phyloP scores from a whole-genome alignment of 306 rosid species.

The Dryas drummondii region DNA sequence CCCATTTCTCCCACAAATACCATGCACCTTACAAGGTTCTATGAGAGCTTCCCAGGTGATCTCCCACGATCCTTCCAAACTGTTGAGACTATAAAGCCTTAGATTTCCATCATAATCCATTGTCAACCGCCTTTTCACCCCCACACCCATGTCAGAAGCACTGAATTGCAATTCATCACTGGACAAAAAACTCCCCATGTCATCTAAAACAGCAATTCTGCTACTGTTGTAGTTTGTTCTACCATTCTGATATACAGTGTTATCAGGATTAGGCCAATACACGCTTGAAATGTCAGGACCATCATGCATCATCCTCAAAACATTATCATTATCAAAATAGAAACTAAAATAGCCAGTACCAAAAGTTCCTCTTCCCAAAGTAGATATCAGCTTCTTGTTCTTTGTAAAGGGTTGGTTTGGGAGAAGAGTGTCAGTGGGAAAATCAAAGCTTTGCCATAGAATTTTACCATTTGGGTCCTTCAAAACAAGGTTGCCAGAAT shows the following conservation, averaged over 20 bases:
- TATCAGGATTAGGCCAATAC: conserved; percentile 29
- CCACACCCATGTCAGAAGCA: conserved; percentile 21
- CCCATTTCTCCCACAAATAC: conserved; percentile 33
- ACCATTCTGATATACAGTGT: not conserved
- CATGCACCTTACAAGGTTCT: conserved; percentile 46
- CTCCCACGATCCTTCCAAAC: conserved; percentile 28
- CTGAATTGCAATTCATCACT: conserved; percentile 24
- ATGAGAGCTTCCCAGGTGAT: conserved; percentile 49
- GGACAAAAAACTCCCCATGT: conserved; percentile 16
- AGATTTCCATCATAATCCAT: conserved; percentile 46
- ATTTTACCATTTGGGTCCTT: conserved; percentile 3
- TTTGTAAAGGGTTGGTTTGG: conserved; percentile 22
- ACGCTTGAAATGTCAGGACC: conserved; percentile 33
- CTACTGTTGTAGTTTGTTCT: conserved; percentile 9
- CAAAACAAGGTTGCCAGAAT: conserved; percentile 17
- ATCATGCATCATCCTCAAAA: conserved; percentile 17
- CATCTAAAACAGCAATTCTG: conserved; percentile 26
- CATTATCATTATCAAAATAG: conserved; percentile 29
- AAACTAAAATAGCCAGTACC: conserved; percentile 24
- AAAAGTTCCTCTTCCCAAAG: conserved; percentile 8
- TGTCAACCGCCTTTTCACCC: conserved; percentile 35
- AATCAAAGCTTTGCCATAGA: conserved; percentile 32
- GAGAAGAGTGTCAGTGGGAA: conserved; percentile 28
- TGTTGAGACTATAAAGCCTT: conserved; percentile 35
- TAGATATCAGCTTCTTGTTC: conserved; percentile 1